Evolutionary conservation across 257 asterid genomes (phyloP), one percentile per base, ranked within the genome.

Genomic region (Verbascum thapsus): DNA sequence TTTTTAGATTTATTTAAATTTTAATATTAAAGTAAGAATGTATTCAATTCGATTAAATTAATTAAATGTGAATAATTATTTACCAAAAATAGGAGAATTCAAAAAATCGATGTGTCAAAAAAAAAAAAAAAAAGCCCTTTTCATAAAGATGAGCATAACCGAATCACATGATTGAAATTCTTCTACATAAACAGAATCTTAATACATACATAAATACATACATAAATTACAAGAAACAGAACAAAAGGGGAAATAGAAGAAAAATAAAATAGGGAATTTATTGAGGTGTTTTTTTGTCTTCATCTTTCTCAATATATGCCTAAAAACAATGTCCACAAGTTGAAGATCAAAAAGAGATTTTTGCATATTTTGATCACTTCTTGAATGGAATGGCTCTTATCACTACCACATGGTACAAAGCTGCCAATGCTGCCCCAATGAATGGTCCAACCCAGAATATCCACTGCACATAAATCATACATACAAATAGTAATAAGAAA

Each of bases 381-480:
- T 74, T 82, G 78, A 82, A 82, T 52, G 88, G 88, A 41, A 77
- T 79, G 66, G 88, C 88, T 50, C 88, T 67, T 35, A 82, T 82
- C 58, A 82, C 85, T 53, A 83, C 88, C 51, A 35, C 62, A 64
- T 83, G 88, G 72, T 83, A 83, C 13, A 83, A 61, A 15, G 88
- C 88, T 44, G 85, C 85, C 0, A 82, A 78, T 3, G 81, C 76
- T 32, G 90, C 90, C 9, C 90, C 90, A 37, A 80, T 66, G 81
- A 83, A 83, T 55, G 90, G 86, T 78, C 86, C 86, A 8, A 83
- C 90, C 89, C 90, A 83, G 72, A 80, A 83, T 34, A 83, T 71
- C 90, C 90, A 83, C 86, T 83, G 79, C 82, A 72, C 32, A 40
- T 44, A 48, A n/a, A 51, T 10, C 20, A 10, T 53, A 39, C 4